Base-by-base conservation (phyloP, 106 monocot species). In the Acorus gramineus region DNA sequence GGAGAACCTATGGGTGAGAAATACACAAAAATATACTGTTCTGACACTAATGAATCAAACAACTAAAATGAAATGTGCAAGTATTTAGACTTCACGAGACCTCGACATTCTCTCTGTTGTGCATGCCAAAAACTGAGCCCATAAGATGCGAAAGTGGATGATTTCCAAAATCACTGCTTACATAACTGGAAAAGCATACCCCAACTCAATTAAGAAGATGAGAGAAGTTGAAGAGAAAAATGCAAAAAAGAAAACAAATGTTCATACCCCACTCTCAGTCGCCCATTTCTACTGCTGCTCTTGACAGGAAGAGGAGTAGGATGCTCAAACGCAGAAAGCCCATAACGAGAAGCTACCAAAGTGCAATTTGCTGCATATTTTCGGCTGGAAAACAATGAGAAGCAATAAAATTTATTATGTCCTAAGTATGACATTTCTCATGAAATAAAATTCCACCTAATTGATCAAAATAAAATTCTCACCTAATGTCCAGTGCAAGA, bases 41-140 rank as follows among this genome's bases (percentile, higher is more conserved):
- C 28, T 0, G 1, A 28, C 28, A 28, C 28, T 28, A 28, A 28
- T 28, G 28, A 28, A 28, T 28, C 28, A 28, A 1, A 28, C 28
- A 28, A 28, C 28, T 28, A 28, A 28, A 28, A 28, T 28, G 28
- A 28, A 28, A 28, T 28, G 28, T 28, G 28, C 28, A 28, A 28
- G 28, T 28, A 28, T 28, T 28, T 28, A 1, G 28, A 28, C 28
- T 28, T 28, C 28, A 28, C 28, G 28, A 28, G 61, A 96, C 96
- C 96, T 96, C 96, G 65, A 96, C 61, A 69, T 85, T 85, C 56
- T 85, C 79, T 13, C 74, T 54, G 56, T 96, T 83, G 70, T 96
- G 96, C 85, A 96, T 85, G 14, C 96, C 96, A 81, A 96, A 96
- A 4, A 96, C 87, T 28, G 96, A 96, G 11, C 96, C 96, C 96